A percentile compares a stretch with the other conserved stretches of the same genome.
These are phyloP conservation scores for Tetradesmus obliquus DNA, from an alignment of 139 green algal species.

Conservation along the genomic window DNA sequence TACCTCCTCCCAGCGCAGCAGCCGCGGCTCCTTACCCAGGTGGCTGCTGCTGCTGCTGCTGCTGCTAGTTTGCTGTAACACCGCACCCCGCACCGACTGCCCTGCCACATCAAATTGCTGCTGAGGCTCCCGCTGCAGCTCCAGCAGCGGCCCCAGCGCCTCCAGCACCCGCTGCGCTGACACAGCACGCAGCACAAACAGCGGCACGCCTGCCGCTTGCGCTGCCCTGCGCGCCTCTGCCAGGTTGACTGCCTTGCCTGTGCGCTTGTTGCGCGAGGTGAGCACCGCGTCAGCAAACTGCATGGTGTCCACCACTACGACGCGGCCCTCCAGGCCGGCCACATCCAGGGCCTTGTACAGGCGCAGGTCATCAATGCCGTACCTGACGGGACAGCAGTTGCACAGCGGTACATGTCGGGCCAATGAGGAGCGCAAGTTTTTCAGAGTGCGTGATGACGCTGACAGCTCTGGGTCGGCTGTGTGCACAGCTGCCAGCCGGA, in stretches of 20 bases:
- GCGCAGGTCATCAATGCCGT: conserved; percentile 57
- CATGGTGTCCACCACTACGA: conserved; percentile 39
- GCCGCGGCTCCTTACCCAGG: not conserved
- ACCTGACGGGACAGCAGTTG: not conserved
- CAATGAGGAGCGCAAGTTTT: not conserved
- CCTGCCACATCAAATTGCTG: not conserved
- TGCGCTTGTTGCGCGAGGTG: conserved; percentile 20
- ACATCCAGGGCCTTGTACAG: conserved; percentile 48
- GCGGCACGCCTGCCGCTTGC: not conserved
- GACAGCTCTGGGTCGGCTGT: not conserved
- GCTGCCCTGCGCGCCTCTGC: not conserved
- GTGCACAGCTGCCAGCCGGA: not conserved
- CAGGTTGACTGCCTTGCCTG: conserved; percentile 36
- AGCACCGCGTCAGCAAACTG: conserved; percentile 33
- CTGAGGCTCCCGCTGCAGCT: conserved; percentile 86
- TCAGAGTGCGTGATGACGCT: not conserved
- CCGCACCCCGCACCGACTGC: not conserved
- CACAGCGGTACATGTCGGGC: too few species aligned
- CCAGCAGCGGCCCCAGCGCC: conserved; percentile 38
- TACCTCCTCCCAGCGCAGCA: conserved; percentile 9
- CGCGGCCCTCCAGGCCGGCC: conserved; percentile 40
- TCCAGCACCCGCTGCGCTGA: conserved; percentile 31
- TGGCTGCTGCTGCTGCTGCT: not conserved
- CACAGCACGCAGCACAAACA: conserved; percentile 19
- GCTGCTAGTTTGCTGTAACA: not conserved